Conservation (phyloP, 1,284 basidiomycete genomes). For the Meira nashicola region DNA sequence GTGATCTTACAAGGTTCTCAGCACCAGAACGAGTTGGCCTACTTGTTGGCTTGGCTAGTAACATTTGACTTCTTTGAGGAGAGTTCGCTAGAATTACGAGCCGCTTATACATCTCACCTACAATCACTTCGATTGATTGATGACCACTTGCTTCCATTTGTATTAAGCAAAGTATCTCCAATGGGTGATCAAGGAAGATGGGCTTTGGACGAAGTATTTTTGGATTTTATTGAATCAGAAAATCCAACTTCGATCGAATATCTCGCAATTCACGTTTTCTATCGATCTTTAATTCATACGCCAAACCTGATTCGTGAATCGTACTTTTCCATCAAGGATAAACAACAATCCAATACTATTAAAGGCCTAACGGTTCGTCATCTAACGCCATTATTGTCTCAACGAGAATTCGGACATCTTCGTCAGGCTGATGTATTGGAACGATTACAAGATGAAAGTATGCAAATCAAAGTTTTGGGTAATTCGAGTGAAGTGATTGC, state of each 20-base stretch:
- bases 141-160: conserved; percentile 67
- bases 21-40: conserved; percentile 9
- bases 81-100: conserved; percentile 76
- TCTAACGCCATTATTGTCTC: conserved; percentile 85
- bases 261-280: conserved; percentile 78
- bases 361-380: conserved; percentile 74
- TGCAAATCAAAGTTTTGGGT: conserved; percentile 63
- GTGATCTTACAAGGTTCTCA: conserved; percentile 34
- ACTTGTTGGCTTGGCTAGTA: conserved; percentile 84
- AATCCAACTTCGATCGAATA: conserved; percentile 60
- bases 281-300: conserved; percentile 39
- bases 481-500: conserved; percentile 56
- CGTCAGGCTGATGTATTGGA: conserved; percentile 64
- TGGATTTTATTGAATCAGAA: conserved; percentile 58
- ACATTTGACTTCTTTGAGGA: conserved; percentile 79
- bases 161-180: background rate
- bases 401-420: conserved; percentile 72
- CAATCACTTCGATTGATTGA: conserved; percentile 66
- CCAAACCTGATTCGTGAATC: conserved; percentile 61
- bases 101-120: conserved; percentile 78
- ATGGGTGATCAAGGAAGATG: conserved; percentile 67
- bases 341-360: conserved; percentile 73
- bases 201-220: conserved; percentile 76
- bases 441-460: conserved; percentile 72
- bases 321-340: conserved; percentile 82